Evolutionary conservation across 2,329 filamentous ascomycete genomes (phyloP), one percentile per base, ranked within the genome.

Genomic region (Annulohypoxylon truncatum): DNA sequence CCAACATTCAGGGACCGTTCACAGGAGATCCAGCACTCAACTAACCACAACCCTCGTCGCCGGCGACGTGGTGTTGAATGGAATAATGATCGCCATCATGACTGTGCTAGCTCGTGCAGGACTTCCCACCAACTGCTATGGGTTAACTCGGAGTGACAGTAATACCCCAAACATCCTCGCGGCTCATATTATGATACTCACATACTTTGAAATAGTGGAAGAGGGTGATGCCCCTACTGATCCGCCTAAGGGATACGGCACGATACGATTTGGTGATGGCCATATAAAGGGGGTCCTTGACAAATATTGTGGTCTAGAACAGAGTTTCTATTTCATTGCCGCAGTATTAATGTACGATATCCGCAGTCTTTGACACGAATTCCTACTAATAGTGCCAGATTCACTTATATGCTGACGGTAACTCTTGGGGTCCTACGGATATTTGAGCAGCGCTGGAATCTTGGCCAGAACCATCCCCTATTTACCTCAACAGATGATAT

Each of bases 111-210:
- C 78, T 29, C 69, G 68, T 7, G 67, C 72, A 1, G 79, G 79
- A 5, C 69, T 80, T 2, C 79, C 79, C 0, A 59, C 70, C 0
- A 73, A 79, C 54, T 81, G 79, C 29, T 68, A 64, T 18, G 78
- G 79, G 26, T 60, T 81, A 42, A 77, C 76, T 24, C 63, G 54
- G 24, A 15, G 26, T 22, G 61, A 76, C 61, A 66, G 71, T 74
- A 63, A 62, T 66, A 59, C 40, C 26, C 47, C n/a, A 4, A 15
- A 6, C 38, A 15, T 13, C 26, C 47, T 12, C 20, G 9, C 26
- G 20, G 26, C 33, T 26, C 10, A 46, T 46, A 8, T 22, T 47
- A 46, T 42, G 7, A 24, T 59, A 44, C 54, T 68, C 9, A 68
- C 47, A 24, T n/a, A n/a, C n/a, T n/a, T 28, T 42, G 40, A 44